Conservation (phyloP, 805 yeast genomes). For the Candida tammaniensis region DNA sequence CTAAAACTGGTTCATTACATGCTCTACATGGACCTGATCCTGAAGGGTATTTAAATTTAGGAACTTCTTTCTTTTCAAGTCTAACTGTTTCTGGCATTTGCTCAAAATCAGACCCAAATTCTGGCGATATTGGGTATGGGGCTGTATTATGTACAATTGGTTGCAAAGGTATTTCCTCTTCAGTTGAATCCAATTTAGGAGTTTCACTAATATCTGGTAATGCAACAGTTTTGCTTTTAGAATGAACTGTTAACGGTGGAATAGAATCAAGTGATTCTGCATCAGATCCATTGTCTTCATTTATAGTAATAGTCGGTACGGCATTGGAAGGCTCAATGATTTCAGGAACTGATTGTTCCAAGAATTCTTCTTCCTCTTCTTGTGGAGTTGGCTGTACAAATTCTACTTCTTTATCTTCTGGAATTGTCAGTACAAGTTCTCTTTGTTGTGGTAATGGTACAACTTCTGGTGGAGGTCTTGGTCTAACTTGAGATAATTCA, state of each 20-base stretch:
- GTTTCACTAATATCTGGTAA: slow-evolving; percentile 13
- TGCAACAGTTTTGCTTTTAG: slow-evolving; percentile 8
- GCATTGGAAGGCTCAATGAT: neutral
- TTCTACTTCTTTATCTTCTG: slow-evolving; percentile 7
- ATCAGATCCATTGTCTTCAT: slow-evolving; percentile 2
- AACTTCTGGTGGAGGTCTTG: neutral
- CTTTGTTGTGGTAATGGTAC: too few species aligned
- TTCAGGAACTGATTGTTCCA: slow-evolving; percentile 1
- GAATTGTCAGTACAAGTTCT: too few species aligned
- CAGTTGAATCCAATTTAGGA: slow-evolving; percentile 3
- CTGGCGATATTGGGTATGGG: neutral
- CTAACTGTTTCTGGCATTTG: slow-evolving; percentile 4
- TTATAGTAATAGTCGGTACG: neutral
- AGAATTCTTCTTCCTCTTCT: neutral
- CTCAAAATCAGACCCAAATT: neutral
- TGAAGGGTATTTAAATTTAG: slow-evolving; percentile 37
- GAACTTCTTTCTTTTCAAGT: slow-evolving; percentile 5
- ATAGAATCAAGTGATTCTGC: slow-evolving; percentile 17
- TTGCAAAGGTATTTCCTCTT: neutral
- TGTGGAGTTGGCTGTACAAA: too few species aligned
- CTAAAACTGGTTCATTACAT: slow-evolving; percentile 54
- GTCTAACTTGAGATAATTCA: slow-evolving; percentile 4
- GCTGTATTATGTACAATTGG: neutral
- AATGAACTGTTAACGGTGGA: slow-evolving; percentile 20
- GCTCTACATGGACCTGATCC: slow-evolving; percentile 83